A percentile compares a stretch with the other conserved stretches of the same genome.
Evolutionary conservation across 306 rosid genomes (phyloP).

Genomic region (Ammopiptanthus mongolicus): DNA sequence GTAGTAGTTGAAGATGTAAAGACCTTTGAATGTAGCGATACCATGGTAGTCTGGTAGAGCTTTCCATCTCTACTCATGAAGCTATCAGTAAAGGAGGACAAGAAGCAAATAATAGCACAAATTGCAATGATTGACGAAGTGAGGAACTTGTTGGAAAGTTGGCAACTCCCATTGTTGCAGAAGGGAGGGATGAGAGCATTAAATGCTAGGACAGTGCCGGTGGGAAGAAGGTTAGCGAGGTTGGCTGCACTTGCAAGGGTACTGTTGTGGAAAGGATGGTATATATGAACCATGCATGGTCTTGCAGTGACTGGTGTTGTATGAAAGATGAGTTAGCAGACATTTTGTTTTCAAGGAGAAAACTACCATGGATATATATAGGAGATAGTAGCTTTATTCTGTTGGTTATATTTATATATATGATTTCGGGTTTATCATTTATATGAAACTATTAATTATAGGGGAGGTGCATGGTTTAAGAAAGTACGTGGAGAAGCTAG

Average conservation of each 20-base stretch:
- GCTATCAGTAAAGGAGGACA: conserved; percentile 12
- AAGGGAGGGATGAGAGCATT: conserved; percentile 19
- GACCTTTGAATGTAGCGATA: conserved; percentile 2
- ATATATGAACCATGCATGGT: no score
- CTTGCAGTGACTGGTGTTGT: not conserved
- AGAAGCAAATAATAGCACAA: conserved; percentile 5
- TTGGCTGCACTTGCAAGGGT: conserved; percentile 11
- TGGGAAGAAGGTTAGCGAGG: conserved; percentile 7
- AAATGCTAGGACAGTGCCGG: conserved; percentile 13
- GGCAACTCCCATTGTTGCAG: conserved; percentile 1
- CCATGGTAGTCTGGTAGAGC: conserved; percentile 13
- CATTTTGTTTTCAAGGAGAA: not conserved
- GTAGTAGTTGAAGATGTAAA: conserved; percentile 3
- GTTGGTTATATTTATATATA: not conserved
- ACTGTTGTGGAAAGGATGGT: not conserved
- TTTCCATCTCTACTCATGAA: not conserved
- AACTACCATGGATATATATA: no score
- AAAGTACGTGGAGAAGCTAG: not conserved
- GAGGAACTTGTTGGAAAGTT: not conserved
- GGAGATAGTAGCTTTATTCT: not conserved
- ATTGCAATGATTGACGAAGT: not conserved
- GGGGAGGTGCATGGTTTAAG: not conserved
- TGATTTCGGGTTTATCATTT: not conserved
- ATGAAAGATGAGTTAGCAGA: not conserved
- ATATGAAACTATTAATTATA: not conserved